Evolutionary conservation across 352 stramenopile genomes (phyloP), one percentile per base, ranked within the genome.

Genomic region (Pythium scleroteichum): DNA sequence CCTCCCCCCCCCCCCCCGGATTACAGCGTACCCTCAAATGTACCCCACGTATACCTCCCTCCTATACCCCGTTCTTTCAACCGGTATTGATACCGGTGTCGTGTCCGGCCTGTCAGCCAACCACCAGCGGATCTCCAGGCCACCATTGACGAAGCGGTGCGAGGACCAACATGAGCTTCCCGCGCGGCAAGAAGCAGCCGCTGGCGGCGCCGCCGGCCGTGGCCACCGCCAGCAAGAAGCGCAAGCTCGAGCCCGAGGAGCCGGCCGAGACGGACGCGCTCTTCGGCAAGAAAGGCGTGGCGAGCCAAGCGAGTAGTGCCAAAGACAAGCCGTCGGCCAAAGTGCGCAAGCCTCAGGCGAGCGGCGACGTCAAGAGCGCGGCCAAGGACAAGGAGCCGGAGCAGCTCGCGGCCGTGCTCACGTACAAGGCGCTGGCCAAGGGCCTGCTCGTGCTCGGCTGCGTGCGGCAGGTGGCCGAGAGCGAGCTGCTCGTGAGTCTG

Each of bases 391-490:
- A 73, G 64, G 54, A 64, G 32, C 50, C 47, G n/a, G 40, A 57
- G 24, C 55, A 56, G 41, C 24, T 44, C 6, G 48, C 71, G 33
- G 79, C 76, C 0, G 61, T 76, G 40, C 66, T 94, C 16, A 91
- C 64, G 46, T 96, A 90, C 73, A 90, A 90, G 59, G 68, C 62
- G 24, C 65, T 94, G 51, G 75, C 64, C 64, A 89, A 88, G 58
- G 78, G 79, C 23, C 66, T 84, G 71, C 64, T 83, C 52, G 62
- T 98, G 17, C 71, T 98, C 19, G 94, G 89, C 22, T 87, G 87
- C 53, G 76, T 98, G 54, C 80, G 90, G 24, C 89, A 98, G 71
- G 72, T 98, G 14, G 87, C 81, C 54, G 79, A 97, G 53, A 73
- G 68, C 32, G 79, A 89, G 60, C 71, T 96, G 35, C 69, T 98